Conservation (phyloP, 345 rosid genomes). For the Acer saccharum region DNA sequence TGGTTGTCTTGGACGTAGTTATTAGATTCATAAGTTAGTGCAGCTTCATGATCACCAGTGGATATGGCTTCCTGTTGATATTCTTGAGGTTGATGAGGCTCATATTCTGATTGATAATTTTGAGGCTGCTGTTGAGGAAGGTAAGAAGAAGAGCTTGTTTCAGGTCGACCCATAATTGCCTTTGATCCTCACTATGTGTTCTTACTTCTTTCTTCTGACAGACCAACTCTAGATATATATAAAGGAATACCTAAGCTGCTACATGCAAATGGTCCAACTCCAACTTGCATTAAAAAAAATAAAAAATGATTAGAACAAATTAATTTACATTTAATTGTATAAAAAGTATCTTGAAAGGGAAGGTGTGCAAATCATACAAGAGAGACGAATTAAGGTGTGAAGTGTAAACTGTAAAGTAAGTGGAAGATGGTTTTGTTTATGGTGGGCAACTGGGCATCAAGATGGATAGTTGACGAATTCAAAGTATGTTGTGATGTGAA, state of each 20-base stretch:
- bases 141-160: conserved; percentile 12
- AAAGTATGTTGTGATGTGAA: background rate
- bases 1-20: background rate
- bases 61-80: conserved; percentile 10
- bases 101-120: background rate
- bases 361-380: too few species aligned
- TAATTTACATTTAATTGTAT: background rate
- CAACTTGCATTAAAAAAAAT: background rate
- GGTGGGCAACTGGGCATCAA: background rate
- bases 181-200: background rate
- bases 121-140: background rate
- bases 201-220: background rate
- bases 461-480: background rate
- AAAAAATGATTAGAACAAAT: background rate
- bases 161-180: conserved; percentile 23
- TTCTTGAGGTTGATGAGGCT: conserved; percentile 15
- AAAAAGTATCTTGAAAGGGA: background rate
- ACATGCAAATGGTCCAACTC: background rate
- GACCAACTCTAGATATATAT: background rate
- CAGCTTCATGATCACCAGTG: background rate
- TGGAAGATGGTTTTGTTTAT: background rate
- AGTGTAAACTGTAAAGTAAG: background rate
- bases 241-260: background rate
- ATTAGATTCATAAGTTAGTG: conserved; percentile 10
- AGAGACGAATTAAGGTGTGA: too few species aligned